Evolutionary conservation across 768 basidiomycete species (phyloP), one percentile per base, ranked within the genome.

Genomic region (Terana coerulea): DNA sequence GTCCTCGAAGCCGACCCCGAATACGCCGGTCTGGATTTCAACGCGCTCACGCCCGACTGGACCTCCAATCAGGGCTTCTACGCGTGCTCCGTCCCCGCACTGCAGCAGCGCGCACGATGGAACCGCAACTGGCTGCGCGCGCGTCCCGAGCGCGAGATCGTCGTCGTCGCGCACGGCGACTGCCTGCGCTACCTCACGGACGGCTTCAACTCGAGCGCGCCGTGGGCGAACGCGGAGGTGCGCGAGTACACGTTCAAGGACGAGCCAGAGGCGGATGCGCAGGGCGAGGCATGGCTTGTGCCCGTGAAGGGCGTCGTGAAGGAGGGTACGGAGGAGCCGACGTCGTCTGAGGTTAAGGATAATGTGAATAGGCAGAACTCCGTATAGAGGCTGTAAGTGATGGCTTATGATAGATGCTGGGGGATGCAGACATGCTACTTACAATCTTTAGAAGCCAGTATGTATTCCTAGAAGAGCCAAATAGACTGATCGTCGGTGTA

Each of bases 211-310:
- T 54, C 54, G 28, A 41, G 51, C 47, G 47, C 47, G 42, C 54
- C 51, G 43, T 65, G 61, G 62, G 64, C 62, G 22, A 63, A 65
- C 51, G 54, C 54, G 17, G 64, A 66, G 59, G 60, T 66, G 42
- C 52, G 58, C 24, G 61, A 60, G 56, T 62, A 56, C 49, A 59
- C 63, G 19, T 66, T 60, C 42, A 51, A 54, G 34, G 48, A 34
- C 22, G 60, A 60, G 10, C 60, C 56, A 28, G 61, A 48, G 22
- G 54, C 60, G 12, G 61, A 63, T 33, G 42, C 7, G 36, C 58
- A 56, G 5, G 60, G 46, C 17, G 57, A 60, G 57, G 63, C 60
- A 50, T 54, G 58, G 57, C 52, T 65, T 5, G 56, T 57, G 26
- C 57, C 52, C 2, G 56, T 62, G 30, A 47, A 40, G 50, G 40